Conservation (phyloP, 305 asterid species). For the Lippia alba region DNA sequence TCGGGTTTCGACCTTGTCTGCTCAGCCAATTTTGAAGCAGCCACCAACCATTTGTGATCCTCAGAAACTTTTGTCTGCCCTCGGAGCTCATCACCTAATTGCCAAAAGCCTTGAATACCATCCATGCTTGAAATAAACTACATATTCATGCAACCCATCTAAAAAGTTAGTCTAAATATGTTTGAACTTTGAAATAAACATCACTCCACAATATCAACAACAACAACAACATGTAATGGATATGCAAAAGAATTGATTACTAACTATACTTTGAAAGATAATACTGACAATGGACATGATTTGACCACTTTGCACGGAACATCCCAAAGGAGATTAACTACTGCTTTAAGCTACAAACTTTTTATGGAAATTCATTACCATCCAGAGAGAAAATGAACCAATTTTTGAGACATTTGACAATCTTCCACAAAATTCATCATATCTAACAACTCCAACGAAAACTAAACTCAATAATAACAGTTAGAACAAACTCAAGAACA, state of each 20-base stretch:
- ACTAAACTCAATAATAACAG: neutral
- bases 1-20: conserved; percentile 78
- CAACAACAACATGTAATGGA: neutral
- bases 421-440: conserved; percentile 5
- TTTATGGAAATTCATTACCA: neutral
- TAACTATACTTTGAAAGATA: neutral
- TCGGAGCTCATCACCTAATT: conserved; percentile 88
- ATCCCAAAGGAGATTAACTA: neutral
- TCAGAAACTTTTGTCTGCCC: conserved; percentile 82
- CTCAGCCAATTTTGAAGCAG: conserved; percentile 86
- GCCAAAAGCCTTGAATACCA: conserved; percentile 77
- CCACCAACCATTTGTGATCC: conserved; percentile 83
- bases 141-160: neutral
- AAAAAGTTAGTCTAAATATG: neutral
- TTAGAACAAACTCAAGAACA: neutral
- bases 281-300: neutral
- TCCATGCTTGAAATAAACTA: conserved; percentile 60
- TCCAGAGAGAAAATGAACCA: conserved; percentile 14
- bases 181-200: neutral
- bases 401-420: conserved; percentile 14
- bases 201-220: neutral
- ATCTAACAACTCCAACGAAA: neutral
- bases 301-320: neutral
- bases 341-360: too few relatives aligned
- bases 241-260: too few relatives aligned